Conservation (phyloP, 2,329 filamentous ascomycete species). For the Thielaviopsis cerberus region DNA sequence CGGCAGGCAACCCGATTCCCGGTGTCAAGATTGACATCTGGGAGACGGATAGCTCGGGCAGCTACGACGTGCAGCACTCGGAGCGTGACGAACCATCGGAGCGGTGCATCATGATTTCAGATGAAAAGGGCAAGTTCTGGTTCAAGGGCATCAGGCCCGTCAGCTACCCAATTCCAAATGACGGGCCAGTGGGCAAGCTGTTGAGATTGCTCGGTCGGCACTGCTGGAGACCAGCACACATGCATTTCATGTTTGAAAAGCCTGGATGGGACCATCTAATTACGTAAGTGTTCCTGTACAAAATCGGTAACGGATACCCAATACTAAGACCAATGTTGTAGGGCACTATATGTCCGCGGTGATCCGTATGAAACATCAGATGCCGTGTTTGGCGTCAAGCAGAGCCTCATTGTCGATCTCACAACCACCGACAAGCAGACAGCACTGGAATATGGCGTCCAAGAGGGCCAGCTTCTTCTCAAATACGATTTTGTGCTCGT, state of each 20-base stretch:
- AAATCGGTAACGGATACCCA: too few relatives aligned
- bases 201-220: constrained; percentile 50
- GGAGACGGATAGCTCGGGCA: constrained; percentile 58
- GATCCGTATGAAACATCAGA: constrained; percentile 71
- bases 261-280: constrained; percentile 60
- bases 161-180: constrained; percentile 67
- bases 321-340: too few relatives aligned
- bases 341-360: constrained; percentile 56
- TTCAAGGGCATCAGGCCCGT: constrained; percentile 74
- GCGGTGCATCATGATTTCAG: constrained; percentile 17
- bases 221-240: constrained; percentile 56
- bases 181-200: constrained; percentile 64
- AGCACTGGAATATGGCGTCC: constrained; percentile 42
- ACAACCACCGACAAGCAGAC: constrained; percentile 31
- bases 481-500: constrained; percentile 65
- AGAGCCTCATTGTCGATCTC: constrained; percentile 52
- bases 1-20: constrained; percentile 36
- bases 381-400: constrained; percentile 73
- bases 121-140: constrained; percentile 39
- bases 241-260: constrained; percentile 83
- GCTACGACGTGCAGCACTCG: constrained; percentile 58
- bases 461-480: constrained; percentile 43
- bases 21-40: constrained; percentile 56
- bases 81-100: constrained; percentile 27
- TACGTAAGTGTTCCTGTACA: constrained; percentile 49